Percentiles rank a stretch among this genome's conserved stretches.
phyloP scores from a whole-genome alignment of 306 rosid genomes.

The Castanea sativa region DNA sequence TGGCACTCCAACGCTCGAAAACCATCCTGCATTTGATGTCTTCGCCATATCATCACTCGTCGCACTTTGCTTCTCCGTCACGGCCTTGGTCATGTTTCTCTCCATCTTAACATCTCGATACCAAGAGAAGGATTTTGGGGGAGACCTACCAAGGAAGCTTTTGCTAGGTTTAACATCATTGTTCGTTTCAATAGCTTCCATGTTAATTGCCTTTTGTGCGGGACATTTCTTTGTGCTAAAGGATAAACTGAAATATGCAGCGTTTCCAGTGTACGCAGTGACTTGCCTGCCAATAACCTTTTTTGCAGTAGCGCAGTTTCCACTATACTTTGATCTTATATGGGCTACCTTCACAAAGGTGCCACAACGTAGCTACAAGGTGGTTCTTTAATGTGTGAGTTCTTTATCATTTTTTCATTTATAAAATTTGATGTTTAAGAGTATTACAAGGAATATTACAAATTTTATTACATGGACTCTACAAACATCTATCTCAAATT shows the following conservation, averaged over 20 bases:
- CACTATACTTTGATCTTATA: conserved; percentile 42
- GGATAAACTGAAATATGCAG: conserved; percentile 18
- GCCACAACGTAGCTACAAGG: conserved; percentile 23
- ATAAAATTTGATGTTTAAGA: not conserved
- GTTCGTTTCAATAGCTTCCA: conserved; percentile 41
- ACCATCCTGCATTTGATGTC: conserved; percentile 23
- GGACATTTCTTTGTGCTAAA: conserved; percentile 44
- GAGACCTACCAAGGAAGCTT: conserved; percentile 38
- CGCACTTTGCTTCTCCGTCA: conserved; percentile 51
- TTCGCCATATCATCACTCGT: conserved; percentile 39
- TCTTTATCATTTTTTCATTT: not conserved
- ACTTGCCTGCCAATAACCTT: conserved; percentile 41
- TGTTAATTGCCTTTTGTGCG: conserved; percentile 45
- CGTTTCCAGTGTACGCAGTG: conserved; percentile 29
- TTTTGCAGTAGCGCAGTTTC: conserved; percentile 46
- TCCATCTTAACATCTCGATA: conserved; percentile 45
- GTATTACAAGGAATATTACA: too few species aligned
- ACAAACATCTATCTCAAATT: too few species aligned
- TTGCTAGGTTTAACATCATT: conserved; percentile 41
- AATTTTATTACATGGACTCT: too few species aligned
- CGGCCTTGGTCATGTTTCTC: conserved; percentile 50
- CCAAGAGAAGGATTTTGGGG: conserved; percentile 36
- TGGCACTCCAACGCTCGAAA: conserved; percentile 34
- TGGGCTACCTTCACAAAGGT: conserved; percentile 27
- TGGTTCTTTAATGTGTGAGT: not conserved